phyloP scores from a whole-genome alignment of 768 basidiomycete genomes.

The Xerocomellus intermedius region DNA sequence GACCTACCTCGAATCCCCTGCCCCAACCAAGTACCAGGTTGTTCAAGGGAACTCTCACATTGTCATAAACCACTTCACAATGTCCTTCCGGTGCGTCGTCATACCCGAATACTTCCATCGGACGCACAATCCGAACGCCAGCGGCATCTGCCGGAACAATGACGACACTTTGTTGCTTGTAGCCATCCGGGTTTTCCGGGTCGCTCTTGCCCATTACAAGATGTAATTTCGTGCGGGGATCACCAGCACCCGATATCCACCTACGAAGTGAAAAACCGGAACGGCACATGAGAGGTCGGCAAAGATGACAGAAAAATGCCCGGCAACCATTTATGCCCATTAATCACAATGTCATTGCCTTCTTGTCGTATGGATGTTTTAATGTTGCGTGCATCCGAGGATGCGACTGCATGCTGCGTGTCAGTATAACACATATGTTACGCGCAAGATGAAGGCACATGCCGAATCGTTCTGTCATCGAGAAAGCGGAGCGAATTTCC shows the following conservation, averaged over 20 bases:
- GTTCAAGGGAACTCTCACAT: constrained; percentile 82
- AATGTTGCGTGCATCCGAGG: constrained; percentile 95
- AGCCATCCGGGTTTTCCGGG: constrained; percentile 69
- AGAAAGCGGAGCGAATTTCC: constrained; percentile 90
- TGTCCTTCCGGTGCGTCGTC: constrained; percentile 97
- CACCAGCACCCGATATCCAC: constrained; percentile 98
- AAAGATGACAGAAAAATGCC: background rate
- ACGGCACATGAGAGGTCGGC: constrained; percentile 12
- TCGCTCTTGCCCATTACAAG: constrained; percentile 96
- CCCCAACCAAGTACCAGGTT: constrained; percentile 94
- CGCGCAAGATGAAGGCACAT: background rate
- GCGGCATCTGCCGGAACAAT: constrained; percentile 87
- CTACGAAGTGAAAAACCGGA: constrained; percentile 36
- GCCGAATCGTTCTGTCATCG: constrained; percentile 97
- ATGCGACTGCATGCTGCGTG: constrained; percentile 53
- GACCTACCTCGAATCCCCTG: constrained; percentile 80
- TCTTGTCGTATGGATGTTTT: constrained; percentile 81
- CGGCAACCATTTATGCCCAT: constrained; percentile 90
- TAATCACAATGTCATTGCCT: constrained; percentile 87
- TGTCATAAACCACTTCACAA: constrained; percentile 91
- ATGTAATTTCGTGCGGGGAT: constrained; percentile 85
- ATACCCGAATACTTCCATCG: constrained; percentile 92
- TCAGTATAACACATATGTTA: constrained; percentile 10
- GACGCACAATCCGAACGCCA: constrained; percentile 87
- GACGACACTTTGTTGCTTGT: constrained; percentile 91